A percentile compares a stretch with the other conserved stretches of the same genome.
phyloP scores from a whole-genome alignment of 2,329 filamentous ascomycete genomes.

The Fusarium graminum region DNA sequence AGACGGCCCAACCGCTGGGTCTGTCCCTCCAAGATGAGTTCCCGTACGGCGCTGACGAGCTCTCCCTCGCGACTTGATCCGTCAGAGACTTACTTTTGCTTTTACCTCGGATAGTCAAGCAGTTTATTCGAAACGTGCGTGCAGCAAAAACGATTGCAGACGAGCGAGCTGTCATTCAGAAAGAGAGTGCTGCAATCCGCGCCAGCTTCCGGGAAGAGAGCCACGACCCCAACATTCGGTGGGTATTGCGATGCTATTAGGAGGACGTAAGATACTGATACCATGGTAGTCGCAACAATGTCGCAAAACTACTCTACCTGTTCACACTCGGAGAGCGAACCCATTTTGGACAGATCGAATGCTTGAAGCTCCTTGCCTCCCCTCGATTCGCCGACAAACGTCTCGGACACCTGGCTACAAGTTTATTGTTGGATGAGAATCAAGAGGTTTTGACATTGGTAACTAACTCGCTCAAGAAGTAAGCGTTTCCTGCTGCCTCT shows the following conservation, averaged over 20 bases:
- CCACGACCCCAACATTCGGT: constrained; percentile 91
- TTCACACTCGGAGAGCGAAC: constrained; percentile 98
- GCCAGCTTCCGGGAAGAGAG: constrained; percentile 98
- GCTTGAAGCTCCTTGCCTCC: constrained; percentile 94
- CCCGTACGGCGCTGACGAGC: constrained; percentile 50
- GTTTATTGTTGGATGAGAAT: constrained; percentile 96
- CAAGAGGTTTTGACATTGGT: constrained; percentile 97
- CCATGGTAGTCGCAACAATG: constrained; percentile 87
- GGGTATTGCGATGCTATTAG: constrained; percentile 51
- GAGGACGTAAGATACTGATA: constrained; percentile 24
- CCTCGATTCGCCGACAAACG: constrained; percentile 98
- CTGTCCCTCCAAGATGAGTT: constrained; percentile 57
- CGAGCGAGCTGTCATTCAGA: constrained; percentile 97
- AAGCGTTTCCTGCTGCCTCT: constrained; percentile 49
- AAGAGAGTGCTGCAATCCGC: constrained; percentile 97
- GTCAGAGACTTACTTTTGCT: constrained; percentile 27
- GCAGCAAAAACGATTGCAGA: constrained; percentile 99
- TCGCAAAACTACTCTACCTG: constrained; percentile 96
- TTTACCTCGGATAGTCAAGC: constrained; percentile 78
- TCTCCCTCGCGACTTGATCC: constrained; percentile 16
- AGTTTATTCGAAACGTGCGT: constrained; percentile 99
- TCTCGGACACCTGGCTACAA: constrained; percentile 94
- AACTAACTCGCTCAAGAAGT: constrained; percentile 99
- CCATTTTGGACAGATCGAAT: constrained; percentile 99
- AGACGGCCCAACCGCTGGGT: constrained; percentile 52